These are phyloP conservation scores for Setaria viridis DNA, from an alignment of 202 grass and related monocot genomes.

Conservation along the genomic window DNA sequence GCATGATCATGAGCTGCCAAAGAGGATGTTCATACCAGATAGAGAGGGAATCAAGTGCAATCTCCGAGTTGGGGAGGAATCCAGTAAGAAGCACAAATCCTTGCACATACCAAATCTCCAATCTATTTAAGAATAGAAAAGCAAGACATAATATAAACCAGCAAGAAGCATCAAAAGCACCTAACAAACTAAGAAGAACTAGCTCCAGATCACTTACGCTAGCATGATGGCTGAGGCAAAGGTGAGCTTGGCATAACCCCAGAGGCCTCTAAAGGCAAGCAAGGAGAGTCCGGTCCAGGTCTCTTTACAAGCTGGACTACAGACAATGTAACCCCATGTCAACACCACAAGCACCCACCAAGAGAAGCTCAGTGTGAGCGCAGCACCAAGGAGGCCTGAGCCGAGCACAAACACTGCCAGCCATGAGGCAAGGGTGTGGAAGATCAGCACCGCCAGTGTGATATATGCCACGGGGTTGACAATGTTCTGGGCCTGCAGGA, in stretches of 20 bases:
- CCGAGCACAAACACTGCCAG: conserved; percentile 59
- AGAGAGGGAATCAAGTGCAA: conserved; percentile 73
- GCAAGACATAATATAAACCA: not conserved
- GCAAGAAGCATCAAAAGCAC: conserved; percentile 4
- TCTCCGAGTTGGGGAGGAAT: conserved; percentile 71
- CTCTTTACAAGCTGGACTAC: conserved; percentile 64
- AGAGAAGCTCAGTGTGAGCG: conserved; percentile 66
- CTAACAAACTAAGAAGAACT: not conserved
- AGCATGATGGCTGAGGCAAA: conserved; percentile 75
- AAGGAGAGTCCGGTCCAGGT: conserved; percentile 68
- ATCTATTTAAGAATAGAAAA: too few species aligned
- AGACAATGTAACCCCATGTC: conserved; percentile 68
- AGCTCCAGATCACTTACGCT: conserved; percentile 50
- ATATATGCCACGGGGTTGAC: conserved; percentile 72
- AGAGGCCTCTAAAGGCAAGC: conserved; percentile 68
- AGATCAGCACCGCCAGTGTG: conserved; percentile 51
- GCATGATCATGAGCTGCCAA: not conserved
- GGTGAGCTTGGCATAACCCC: conserved; percentile 72
- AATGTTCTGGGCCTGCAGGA: conserved; percentile 85
- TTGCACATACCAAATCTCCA: conserved; percentile 87
- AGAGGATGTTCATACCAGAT: conserved; percentile 58
- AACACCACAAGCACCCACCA: conserved; percentile 70
- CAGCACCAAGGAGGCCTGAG: conserved; percentile 56
- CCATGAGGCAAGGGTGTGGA: conserved; percentile 70
- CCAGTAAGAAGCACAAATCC: conserved; percentile 86